These are phyloP conservation scores for Coffea humblotiana DNA, from an alignment of 305 asterid species.

Conservation along the genomic window DNA sequence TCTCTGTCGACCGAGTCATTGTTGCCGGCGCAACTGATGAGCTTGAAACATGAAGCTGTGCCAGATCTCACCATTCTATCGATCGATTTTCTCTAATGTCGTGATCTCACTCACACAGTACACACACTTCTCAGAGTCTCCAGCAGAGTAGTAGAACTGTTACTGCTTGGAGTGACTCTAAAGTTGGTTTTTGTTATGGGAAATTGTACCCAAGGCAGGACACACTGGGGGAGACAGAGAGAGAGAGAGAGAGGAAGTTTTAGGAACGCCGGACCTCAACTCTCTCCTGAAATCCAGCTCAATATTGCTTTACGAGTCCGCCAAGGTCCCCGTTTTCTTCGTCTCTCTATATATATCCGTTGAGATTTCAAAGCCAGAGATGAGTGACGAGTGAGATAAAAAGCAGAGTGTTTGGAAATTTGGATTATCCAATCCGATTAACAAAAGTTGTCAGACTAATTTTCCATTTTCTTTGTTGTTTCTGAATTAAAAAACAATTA, in stretches of 20 bases:
- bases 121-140: slow-evolving; percentile 5
- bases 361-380: slow-evolving; percentile 19
- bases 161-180: not conserved
- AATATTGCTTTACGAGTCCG: slow-evolving; percentile 39
- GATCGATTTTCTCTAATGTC: not conserved
- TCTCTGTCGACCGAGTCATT: slow-evolving; percentile 65
- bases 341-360: slow-evolving; percentile 20
- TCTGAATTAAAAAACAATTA: not conserved
- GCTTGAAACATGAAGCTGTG: slow-evolving; percentile 71
- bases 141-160: not conserved
- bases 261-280: slow-evolving; percentile 62
- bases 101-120: slow-evolving; percentile 4
- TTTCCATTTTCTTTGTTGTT: not conserved
- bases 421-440: slow-evolving; percentile 16
- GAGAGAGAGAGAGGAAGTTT: slow-evolving; percentile 10
- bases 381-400: not conserved
- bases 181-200: slow-evolving; percentile 29
- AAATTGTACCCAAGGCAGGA: slow-evolving; percentile 37
- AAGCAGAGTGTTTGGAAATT: not conserved
- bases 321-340: not conserved
- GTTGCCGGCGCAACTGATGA: slow-evolving; percentile 64
- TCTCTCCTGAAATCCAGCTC: slow-evolving; percentile 47
- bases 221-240: slow-evolving; percentile 20
- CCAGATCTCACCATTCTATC: slow-evolving; percentile 65
- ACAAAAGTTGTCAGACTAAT: slow-evolving; percentile 20